Conservation (phyloP, 176 grass and related monocot species). For the Hordeum marinum region DNA sequence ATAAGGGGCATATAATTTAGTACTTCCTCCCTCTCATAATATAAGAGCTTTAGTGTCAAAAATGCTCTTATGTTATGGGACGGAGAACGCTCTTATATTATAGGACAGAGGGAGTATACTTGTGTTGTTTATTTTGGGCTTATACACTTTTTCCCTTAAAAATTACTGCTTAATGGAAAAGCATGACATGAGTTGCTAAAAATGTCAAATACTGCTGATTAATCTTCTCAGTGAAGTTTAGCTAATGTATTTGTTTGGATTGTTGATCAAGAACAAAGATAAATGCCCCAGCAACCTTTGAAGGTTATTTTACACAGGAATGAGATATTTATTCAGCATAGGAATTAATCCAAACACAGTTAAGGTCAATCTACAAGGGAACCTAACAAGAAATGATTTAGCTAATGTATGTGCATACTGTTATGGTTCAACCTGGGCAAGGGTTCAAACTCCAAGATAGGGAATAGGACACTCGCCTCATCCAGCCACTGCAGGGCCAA, state of each 20-base stretch:
- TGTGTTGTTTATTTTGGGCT: background rate
- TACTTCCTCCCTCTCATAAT: too few species aligned
- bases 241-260: background rate
- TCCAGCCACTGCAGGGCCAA: background rate
- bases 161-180: background rate
- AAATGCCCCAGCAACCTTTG: background rate
- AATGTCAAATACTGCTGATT: background rate
- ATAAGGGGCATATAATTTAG: background rate
- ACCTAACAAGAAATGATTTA: background rate
- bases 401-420: background rate
- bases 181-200: background rate
- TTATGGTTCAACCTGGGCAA: background rate
- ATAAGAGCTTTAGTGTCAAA: too few species aligned
- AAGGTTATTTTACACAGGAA: conserved; percentile 24
- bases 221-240: background rate
- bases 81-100: too few species aligned
- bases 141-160: background rate
- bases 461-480: background rate
- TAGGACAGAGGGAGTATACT: too few species aligned
- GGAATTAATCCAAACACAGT: background rate
- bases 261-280: background rate
- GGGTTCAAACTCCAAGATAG: background rate
- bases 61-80: too few species aligned
- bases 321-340: background rate
- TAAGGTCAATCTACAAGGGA: conserved; percentile 10